Conservation (phyloP, 352 stramenopile species). For the Pythium utonaiense region DNA sequence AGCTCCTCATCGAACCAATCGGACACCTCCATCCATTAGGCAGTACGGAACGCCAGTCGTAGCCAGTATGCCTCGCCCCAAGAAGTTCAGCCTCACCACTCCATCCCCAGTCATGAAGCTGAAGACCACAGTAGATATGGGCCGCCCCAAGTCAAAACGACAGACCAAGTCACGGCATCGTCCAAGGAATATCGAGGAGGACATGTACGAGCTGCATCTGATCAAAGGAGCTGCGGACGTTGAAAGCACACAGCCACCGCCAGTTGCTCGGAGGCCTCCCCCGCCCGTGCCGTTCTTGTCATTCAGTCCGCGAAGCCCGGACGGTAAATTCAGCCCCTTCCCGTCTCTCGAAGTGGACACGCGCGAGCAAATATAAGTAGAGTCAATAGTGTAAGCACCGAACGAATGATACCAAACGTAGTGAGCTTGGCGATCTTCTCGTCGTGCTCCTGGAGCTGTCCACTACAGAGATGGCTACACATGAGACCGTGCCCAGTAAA, state of each 20-base stretch:
- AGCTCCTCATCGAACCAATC: background rate
- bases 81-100: conserved; percentile 66
- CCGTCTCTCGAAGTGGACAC: conserved; percentile 2
- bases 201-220: conserved; percentile 35
- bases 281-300: conserved; percentile 7
- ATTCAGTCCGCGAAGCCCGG: conserved; percentile 13
- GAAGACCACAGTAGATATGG: conserved; percentile 76
- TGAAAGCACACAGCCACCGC: background rate
- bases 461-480: background rate
- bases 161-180: conserved; percentile 39
- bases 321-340: conserved; percentile 8
- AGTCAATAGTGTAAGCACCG: background rate
- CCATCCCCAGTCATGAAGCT: conserved; percentile 79
- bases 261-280: background rate
- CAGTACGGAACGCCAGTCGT: conserved; percentile 18
- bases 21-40: conserved; percentile 13
- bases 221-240: background rate
- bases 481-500: no score
- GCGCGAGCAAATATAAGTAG: conserved; percentile 1
- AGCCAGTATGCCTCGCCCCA: conserved; percentile 17
- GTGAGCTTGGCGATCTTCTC: background rate
- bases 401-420: background rate
- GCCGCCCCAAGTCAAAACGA: conserved; percentile 62
- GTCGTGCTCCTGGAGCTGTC: background rate
- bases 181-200: conserved; percentile 51